These are phyloP conservation scores for Scheffersomyces stambukii DNA, from an alignment of 1,139 yeast species.

Conservation along the genomic window DNA sequence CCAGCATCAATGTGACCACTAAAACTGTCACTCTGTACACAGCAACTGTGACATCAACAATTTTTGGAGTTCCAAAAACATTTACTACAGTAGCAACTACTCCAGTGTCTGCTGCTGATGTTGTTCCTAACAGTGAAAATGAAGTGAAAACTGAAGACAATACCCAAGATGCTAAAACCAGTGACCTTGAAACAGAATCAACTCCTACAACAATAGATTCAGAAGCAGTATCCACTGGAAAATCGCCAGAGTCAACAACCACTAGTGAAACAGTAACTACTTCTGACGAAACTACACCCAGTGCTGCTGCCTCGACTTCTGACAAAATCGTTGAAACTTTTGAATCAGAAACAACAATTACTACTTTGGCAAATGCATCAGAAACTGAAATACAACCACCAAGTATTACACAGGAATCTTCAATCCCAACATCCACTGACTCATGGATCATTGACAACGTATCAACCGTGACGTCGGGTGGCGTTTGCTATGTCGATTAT, in stretches of 20 bases:
- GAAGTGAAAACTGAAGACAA: constrained; percentile 9
- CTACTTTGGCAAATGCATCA: constrained; percentile 9
- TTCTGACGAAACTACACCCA: constrained; percentile 1
- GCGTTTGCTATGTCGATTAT: constrained; percentile 40
- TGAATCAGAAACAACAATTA: too few relatives aligned
- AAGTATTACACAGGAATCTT: constrained; percentile 25
- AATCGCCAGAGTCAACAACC: constrained; percentile 4
- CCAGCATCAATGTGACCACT: constrained; percentile 27
- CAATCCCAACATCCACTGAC: constrained; percentile 29
- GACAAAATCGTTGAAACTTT: constrained; percentile 5
- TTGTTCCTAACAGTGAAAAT: constrained; percentile 8
- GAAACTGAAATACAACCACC: constrained; percentile 17
- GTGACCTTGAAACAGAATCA: constrained; percentile 1
- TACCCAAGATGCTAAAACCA: constrained; percentile 4
- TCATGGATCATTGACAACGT: constrained; percentile 38
- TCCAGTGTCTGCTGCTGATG: constrained; percentile 18
- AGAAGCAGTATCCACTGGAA: constrained; percentile 1
- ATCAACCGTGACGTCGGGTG: constrained; percentile 28
- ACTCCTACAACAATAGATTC: constrained; percentile 1
- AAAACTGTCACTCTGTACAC: constrained; percentile 41
- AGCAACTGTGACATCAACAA: constrained; percentile 43
- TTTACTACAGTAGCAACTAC: constrained; percentile 37
- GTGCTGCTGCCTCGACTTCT: constrained; percentile 3
- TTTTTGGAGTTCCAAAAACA: constrained; percentile 37
- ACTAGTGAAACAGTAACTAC: neutral